Evolutionary conservation across 768 basidiomycete genomes (phyloP), one percentile per base, ranked within the genome.

Genomic region (Suillus americanus): DNA sequence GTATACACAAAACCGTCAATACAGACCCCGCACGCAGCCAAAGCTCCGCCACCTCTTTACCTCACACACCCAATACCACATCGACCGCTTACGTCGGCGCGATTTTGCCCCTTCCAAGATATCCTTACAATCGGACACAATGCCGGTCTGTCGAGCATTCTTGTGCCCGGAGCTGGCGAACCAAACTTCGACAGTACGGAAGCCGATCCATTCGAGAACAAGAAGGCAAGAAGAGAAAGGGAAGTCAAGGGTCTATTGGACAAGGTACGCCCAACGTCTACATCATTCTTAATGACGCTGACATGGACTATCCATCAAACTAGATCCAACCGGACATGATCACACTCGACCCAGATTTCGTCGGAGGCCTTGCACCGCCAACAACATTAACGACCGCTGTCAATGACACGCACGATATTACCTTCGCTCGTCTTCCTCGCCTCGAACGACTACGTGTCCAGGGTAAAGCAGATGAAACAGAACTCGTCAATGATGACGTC

Each of bases 271-370:
- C 13, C 4, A 40, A 33, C 18, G 16, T 59, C 37, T n/a, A 23
- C 7, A 10, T 23, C 10, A 4, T 5, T 45, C n/a, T 41, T 65
- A 45, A 46, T 18, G 55, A 65, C 38, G 28, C 50, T 66, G 50
- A 63, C 37, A 16, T 43, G 63, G 30, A 50, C 51, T 46, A 30
- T 62, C 8, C 23, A 25, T 60, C 18, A 28, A 41, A 38, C 14
- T 71, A 94, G 92, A 90, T 98, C 65, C 91, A 91, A 80, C 91
- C 94, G 3, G 96, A 98, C 66, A 86, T 96, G 79, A 99, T 99
- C 68, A 83, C 92, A 0, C 84, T 94, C 54, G 89, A 92, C 72
- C 86, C 91, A 0, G 89, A 90, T 61, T 85, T 91, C 71, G 79
- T 94, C 40, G 93, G 92, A 20, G 85, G 84, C 14, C 78, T 95